Evolutionary conservation across 208 protist species (phyloP), one percentile per base, ranked within the genome.

Genomic region (Naegleria fowleri): DNA sequence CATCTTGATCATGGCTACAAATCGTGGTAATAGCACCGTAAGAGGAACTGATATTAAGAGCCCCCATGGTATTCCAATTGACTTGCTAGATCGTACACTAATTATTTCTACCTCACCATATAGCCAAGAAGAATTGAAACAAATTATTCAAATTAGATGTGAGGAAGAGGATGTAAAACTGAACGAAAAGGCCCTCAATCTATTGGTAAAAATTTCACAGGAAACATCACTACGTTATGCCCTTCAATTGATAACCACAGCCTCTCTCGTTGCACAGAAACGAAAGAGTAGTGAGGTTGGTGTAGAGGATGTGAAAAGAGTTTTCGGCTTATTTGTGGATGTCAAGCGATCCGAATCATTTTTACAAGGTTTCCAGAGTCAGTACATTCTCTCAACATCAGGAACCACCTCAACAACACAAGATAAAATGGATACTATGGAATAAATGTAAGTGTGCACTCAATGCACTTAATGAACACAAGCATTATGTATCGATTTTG

Each of bases 121-220:
- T 94, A 94, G 94, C 15, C 94, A 97, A 90, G 94, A 97, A 88
- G 99, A 99, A 93, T 94, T 99, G 25, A 90, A 93, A 41, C 95
- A 98, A 92, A 99, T 99, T 93, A 96, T 99, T 59, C 90, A 95
- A 58, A 99, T 99, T 89, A 94, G 99, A 75, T 98, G 96, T 92
- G 98, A 99, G 92, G 99, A 99, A 94, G 99, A 99, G 92, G 98
- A 99, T 91, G 98, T 99, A 0, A 96, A 99, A 91, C 97, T 99
- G 94, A 95, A 95, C 36, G 97, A 99, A 5, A 97, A 99, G 55
- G 99, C 99, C 13, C 86, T 98, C 40, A 93, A 95, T 7, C 92
- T 98, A 11, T 96, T 99, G 36, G 99, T 98, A 55, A 96, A 96
- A 93, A 97, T 99, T 22, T 99, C 95, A 19, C 91, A 93, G 40